These are phyloP conservation scores for Talaromyces islandicus DNA, from an alignment of 2,329 filamentous ascomycete species.

Conservation along the genomic window DNA sequence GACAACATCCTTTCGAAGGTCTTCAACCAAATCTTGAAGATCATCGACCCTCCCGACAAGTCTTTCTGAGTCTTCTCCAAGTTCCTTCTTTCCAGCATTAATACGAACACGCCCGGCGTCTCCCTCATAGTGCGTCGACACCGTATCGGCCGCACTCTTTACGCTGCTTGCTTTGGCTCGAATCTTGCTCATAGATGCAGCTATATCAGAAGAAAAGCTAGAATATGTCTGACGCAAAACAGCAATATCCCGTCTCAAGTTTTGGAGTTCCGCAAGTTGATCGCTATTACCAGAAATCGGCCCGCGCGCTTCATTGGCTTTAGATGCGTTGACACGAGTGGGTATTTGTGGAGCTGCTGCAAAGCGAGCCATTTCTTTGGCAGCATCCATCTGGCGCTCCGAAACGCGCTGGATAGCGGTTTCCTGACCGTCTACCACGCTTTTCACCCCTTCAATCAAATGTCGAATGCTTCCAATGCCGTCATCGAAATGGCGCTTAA, in stretches of 20 bases:
- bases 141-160: conserved; percentile 67
- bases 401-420: conserved; percentile 78
- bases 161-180: conserved; percentile 75
- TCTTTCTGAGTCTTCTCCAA: conserved; percentile 81
- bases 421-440: conserved; percentile 76
- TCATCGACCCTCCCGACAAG: conserved; percentile 92
- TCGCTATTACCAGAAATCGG: conserved; percentile 42
- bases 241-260: conserved; percentile 78
- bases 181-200: conserved; percentile 78
- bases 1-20: conserved; percentile 95
- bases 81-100: conserved; percentile 75
- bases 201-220: conserved; percentile 80
- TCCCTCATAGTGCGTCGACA: conserved; percentile 64
- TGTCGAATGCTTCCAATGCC: conserved; percentile 73
- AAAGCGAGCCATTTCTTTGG: conserved; percentile 74
- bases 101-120: conserved; percentile 83
- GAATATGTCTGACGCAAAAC: conserved; percentile 90
- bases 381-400: conserved; percentile 81
- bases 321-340: conserved; percentile 24
- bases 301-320: conserved; percentile 13
- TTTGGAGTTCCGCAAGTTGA: conserved; percentile 73
- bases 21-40: conserved; percentile 93
- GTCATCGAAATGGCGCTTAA: conserved; percentile 94
- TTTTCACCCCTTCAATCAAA: conserved; percentile 80
- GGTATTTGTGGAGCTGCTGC: conserved; percentile 43